These are phyloP conservation scores for Termitomyces sp. DNA, from an alignment of 768 basidiomycete species.

Conservation along the genomic window DNA sequence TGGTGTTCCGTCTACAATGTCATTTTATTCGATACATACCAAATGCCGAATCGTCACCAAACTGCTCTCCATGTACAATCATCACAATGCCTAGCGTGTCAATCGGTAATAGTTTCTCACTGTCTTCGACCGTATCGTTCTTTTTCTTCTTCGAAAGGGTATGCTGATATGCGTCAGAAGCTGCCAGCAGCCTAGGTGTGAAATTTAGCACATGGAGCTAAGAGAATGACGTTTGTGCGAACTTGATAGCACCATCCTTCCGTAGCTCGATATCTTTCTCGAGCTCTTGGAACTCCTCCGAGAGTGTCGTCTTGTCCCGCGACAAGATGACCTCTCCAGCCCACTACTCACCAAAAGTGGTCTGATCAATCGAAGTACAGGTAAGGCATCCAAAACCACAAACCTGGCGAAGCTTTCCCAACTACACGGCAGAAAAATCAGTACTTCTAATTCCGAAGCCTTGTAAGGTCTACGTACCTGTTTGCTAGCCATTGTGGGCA, in stretches of 20 bases:
- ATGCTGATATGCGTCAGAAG: slow-evolving; percentile 70
- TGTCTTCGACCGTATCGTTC: slow-evolving; percentile 57
- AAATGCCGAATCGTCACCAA: slow-evolving; percentile 72
- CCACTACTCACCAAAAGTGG: slow-evolving; percentile 56
- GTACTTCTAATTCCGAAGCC: neutral
- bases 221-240: slow-evolving; percentile 25
- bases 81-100: slow-evolving; percentile 84
- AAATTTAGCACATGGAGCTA: neutral
- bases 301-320: slow-evolving; percentile 74
- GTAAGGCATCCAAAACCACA: slow-evolving; percentile 10
- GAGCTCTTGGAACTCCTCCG: slow-evolving; percentile 77
- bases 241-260: slow-evolving; percentile 72
- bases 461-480: slow-evolving; percentile 42
- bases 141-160: slow-evolving; percentile 76
- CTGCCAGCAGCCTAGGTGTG: slow-evolving; percentile 57
- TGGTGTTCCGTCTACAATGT: neutral
- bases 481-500: slow-evolving; percentile 56
- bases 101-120: slow-evolving; percentile 71
- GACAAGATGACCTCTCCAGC: slow-evolving; percentile 87
- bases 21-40: slow-evolving; percentile 33
- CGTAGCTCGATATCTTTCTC: slow-evolving; percentile 85
- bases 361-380: slow-evolving; percentile 23
- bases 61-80: slow-evolving; percentile 83
- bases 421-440: slow-evolving; percentile 35
- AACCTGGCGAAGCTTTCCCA: slow-evolving; percentile 79